A percentile compares a stretch with the other conserved stretches of the same genome.
Conservation (phyloP, 2,329 filamentous ascomycete species). For the Rhynchosporium agropyri region DNA sequence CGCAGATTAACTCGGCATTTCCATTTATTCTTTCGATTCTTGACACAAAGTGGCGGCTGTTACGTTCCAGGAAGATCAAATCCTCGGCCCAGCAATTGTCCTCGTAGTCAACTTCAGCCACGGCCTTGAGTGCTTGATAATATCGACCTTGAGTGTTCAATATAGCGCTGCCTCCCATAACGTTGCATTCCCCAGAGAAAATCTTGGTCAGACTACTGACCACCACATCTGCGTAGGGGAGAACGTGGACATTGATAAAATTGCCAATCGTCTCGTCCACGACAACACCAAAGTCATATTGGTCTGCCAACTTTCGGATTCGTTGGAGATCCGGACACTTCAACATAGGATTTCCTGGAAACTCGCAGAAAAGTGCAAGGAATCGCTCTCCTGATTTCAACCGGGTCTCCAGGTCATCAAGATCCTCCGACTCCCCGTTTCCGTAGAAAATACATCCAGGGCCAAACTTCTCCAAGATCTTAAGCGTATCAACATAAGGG, state of each 20-base stretch:
- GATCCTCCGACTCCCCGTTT: slow-evolving; percentile 71
- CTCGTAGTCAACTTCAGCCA: slow-evolving; percentile 70
- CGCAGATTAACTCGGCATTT: slow-evolving; percentile 83
- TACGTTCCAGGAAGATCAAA: slow-evolving; percentile 90
- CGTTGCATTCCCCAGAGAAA: slow-evolving; percentile 96
- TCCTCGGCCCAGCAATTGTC: slow-evolving; percentile 96
- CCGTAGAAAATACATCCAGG: slow-evolving; percentile 89
- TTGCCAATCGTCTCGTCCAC: slow-evolving; percentile 97
- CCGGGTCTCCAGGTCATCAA: slow-evolving; percentile 79
- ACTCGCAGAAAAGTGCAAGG: slow-evolving; percentile 89
- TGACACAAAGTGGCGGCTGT: slow-evolving; percentile 86
- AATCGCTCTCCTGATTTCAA: slow-evolving; percentile 74
- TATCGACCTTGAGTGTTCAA: slow-evolving; percentile 68
- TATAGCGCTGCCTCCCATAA: slow-evolving; percentile 85
- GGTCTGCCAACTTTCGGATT: slow-evolving; percentile 78
- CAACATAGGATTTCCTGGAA: slow-evolving; percentile 89
- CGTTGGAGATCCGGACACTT: slow-evolving; percentile 80
- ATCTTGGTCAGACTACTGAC: slow-evolving; percentile 96
- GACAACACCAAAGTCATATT: slow-evolving; percentile 85
- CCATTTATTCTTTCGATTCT: slow-evolving; percentile 82
- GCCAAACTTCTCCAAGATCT: slow-evolving; percentile 92
- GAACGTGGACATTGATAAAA: slow-evolving; percentile 91
- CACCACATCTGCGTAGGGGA: slow-evolving; percentile 86
- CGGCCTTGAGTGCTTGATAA: slow-evolving; percentile 69
- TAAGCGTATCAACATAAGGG: slow-evolving; percentile 94